A percentile compares a stretch with the other conserved stretches of the same genome.
Conservation (phyloP, 148 eudicot genomes). For the Rheum nobile region DNA sequence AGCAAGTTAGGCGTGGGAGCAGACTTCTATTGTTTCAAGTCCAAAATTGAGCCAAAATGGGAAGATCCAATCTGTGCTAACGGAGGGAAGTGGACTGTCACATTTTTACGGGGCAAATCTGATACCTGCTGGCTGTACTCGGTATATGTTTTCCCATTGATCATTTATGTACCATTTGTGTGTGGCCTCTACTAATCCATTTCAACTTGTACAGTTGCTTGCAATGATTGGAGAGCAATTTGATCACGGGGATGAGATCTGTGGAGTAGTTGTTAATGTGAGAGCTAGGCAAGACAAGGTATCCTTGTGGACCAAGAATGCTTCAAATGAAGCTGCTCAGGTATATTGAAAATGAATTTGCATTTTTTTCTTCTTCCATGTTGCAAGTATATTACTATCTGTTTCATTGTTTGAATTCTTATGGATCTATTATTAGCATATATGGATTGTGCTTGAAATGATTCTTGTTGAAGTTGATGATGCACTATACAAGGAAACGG, state of each 20-base stretch:
- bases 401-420: neutral
- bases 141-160: slow-evolving; percentile 25
- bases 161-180: neutral
- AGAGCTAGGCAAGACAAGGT: slow-evolving; percentile 65
- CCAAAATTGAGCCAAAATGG: slow-evolving; percentile 93
- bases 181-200: slow-evolving; percentile 4
- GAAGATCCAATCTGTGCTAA: slow-evolving; percentile 96
- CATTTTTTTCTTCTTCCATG: neutral
- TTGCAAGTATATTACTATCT: neutral
- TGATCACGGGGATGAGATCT: slow-evolving; percentile 91
- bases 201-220: slow-evolving; percentile 38
- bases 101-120: slow-evolving; percentile 36
- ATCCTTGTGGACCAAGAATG: slow-evolving; percentile 84
- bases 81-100: slow-evolving; percentile 87
- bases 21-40: slow-evolving; percentile 74
- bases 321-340: slow-evolving; percentile 92
- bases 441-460: neutral
- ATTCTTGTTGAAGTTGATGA: neutral
- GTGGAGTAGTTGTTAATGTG: slow-evolving; percentile 90
- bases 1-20: slow-evolving; percentile 67
- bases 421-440: neutral
- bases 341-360: slow-evolving; percentile 20
- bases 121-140: slow-evolving; percentile 77
- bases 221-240: slow-evolving; percentile 98
- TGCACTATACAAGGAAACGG: neutral